Evolutionary conservation across 163 green algal genomes (phyloP).

Genomic region (Scenedesmus sp.): DNA sequence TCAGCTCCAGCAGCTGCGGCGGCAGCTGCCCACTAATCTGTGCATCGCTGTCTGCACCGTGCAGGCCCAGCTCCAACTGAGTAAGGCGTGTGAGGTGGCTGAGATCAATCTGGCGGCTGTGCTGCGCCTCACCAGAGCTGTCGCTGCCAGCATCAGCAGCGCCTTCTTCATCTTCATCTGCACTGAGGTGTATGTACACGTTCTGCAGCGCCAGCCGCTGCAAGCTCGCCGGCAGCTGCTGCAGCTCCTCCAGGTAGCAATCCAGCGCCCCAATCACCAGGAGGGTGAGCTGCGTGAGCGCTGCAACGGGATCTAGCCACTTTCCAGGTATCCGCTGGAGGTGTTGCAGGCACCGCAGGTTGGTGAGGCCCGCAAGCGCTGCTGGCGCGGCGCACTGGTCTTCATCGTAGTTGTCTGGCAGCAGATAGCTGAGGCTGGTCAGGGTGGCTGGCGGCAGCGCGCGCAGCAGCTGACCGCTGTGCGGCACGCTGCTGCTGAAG

Average conservation of each 20-base stretch:
- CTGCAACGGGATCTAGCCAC: too few relatives aligned
- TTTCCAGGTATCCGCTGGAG: too few relatives aligned
- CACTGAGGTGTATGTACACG: too few relatives aligned
- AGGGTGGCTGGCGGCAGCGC: not conserved
- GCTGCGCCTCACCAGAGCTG: too few relatives aligned
- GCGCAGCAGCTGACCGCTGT: not conserved
- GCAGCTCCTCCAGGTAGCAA: too few relatives aligned
- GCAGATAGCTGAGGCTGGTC: not conserved
- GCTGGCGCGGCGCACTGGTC: not conserved
- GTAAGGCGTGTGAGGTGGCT: not conserved
- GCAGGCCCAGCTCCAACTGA: not conserved
- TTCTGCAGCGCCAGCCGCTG: too few relatives aligned
- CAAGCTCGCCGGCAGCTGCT: too few relatives aligned
- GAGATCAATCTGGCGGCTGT: not conserved
- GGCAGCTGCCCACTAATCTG: not conserved
- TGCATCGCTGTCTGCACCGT: not conserved
- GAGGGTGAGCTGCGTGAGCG: too few relatives aligned
- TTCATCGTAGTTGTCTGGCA: not conserved
- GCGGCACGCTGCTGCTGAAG: not conserved
- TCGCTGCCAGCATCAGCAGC: too few relatives aligned
- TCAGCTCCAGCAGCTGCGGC: not conserved
- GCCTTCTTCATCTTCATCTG: too few relatives aligned
- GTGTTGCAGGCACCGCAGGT: too few relatives aligned
- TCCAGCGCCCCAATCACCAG: too few relatives aligned
- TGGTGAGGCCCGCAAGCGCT: not conserved